Evolutionary conservation across 306 rosid genomes (phyloP), one percentile per base, ranked within the genome.

Genomic region (Pueraria montana): DNA sequence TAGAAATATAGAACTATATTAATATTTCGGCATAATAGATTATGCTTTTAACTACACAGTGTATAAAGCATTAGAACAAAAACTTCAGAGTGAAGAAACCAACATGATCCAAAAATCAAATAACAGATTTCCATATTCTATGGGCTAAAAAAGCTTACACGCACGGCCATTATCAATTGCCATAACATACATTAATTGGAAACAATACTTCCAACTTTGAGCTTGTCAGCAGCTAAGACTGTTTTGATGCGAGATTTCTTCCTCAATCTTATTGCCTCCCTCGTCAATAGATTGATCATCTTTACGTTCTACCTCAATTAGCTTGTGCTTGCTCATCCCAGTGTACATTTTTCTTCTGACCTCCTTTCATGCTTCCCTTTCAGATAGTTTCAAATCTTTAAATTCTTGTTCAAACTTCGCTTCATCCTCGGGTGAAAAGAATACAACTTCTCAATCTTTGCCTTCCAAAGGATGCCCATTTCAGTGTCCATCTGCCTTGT

Each of bases 401-500:
- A 93, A 96, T 69, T 87, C 88, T 70, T 88, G 88, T 77, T 91
- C 93, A 4, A 96, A 84, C 87, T 88, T 88, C 17, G 86, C 80
- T 86, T 94, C 98, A 50, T 86, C 95, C 87, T 93, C 94, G 0
- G 94, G 96, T 12, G 93, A 78, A 80, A 89, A 91, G 92, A 92
- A 90, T 34, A 86, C 94, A 92, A 84, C 78, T 90, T 93, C 87
- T 93, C 98, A 11, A 93, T 93, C 88, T 92, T 93, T 32, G 97
- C 84, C 87, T 96, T 96, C 99, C 99, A 96, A 85, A 86, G 82
- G 74, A 96, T 89, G 40, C 98, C 99, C 42, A 90, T 76, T 86
- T 96, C 97, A 4, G 97, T 92, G 88, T 96, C 96, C 98, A 96
- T 91, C 87, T 5, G 88, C 96, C 86, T 96, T 96, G 92, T 93